These are phyloP conservation scores for Entomortierella lignicola DNA, from an alignment of 192 early-diverging fungal genomes.

Conservation along the genomic window DNA sequence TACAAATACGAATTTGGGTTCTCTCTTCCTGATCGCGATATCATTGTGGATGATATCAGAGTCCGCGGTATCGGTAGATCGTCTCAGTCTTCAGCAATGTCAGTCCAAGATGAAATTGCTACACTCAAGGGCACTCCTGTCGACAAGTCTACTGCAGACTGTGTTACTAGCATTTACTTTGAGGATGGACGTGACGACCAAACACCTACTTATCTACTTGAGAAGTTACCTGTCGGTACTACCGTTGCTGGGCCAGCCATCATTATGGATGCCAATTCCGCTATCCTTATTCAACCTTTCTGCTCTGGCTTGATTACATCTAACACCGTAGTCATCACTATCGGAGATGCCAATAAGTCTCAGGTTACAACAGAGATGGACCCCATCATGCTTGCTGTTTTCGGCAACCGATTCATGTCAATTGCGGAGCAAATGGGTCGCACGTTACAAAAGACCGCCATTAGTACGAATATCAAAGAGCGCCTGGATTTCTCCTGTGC, in stretches of 20 bases:
- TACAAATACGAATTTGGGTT: constrained; percentile 98
- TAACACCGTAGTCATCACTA: constrained; percentile 69
- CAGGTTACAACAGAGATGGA: constrained; percentile 73
- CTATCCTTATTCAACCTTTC: constrained; percentile 87
- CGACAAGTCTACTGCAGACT: constrained; percentile 50
- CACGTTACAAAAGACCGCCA: constrained; percentile 93
- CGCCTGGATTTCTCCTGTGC: constrained; percentile 98
- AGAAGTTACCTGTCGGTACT: constrained; percentile 71
- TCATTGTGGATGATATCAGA: constrained; percentile 93
- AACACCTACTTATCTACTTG: constrained; percentile 80
- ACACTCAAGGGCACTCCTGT: constrained; percentile 26
- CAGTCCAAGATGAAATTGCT: constrained; percentile 57
- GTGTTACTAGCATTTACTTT: constrained; percentile 79
- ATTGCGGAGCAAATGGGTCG: constrained; percentile 99
- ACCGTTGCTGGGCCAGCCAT: constrained; percentile 86
- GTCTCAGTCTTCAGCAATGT: constrained; percentile 30
- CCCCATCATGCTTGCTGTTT: constrained; percentile 91
- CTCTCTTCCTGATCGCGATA: constrained; percentile 79
- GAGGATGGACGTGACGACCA: constrained; percentile 68
- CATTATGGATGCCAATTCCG: constrained; percentile 91
- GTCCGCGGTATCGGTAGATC: constrained; percentile 85
- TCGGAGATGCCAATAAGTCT: constrained; percentile 54
- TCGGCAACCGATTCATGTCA: constrained; percentile 97
- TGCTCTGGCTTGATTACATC: constrained; percentile 82
- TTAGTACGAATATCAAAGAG: constrained; percentile 98